A percentile compares a stretch with the other conserved stretches of the same genome.
phyloP scores from a whole-genome alignment of 2,329 filamentous ascomycete genomes.

The Cucurbitaria berberidis region DNA sequence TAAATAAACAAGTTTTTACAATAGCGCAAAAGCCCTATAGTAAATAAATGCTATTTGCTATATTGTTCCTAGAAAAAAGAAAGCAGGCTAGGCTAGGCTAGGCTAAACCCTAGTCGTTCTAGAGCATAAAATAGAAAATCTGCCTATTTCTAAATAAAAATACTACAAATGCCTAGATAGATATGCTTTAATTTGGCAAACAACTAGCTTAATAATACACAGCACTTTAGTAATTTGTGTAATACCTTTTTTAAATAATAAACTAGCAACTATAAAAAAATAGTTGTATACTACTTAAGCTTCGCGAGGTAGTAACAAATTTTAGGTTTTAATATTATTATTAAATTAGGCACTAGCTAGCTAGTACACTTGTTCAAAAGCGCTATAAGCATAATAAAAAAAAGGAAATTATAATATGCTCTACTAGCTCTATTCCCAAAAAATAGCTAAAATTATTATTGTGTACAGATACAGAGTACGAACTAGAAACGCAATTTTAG shows the following conservation, averaged over 20 bases:
- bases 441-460: constrained; percentile 55
- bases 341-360: constrained; percentile 41
- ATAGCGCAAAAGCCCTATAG: too few relatives aligned
- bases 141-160: too few relatives aligned
- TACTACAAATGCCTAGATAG: too few relatives aligned
- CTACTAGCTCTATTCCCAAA: constrained; percentile 52
- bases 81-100: too few relatives aligned
- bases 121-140: too few relatives aligned
- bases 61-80: too few relatives aligned
- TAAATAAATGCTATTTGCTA: too few relatives aligned
- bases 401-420: constrained; percentile 62
- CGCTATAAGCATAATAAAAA: constrained; percentile 53
- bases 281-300: constrained; percentile 49
- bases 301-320: constrained; percentile 64
- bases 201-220: too few relatives aligned
- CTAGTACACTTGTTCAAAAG: constrained; percentile 49
- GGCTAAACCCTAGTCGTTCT: too few relatives aligned
- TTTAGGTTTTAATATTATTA: constrained; percentile 56
- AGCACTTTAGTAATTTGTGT: constrained; percentile 29
- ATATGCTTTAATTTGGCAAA: too few relatives aligned
- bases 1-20: too few relatives aligned
- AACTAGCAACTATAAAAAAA: constrained; percentile 3
- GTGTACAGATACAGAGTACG: constrained; percentile 61
- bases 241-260: constrained; percentile 29
- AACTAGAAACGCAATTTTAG: constrained; percentile 67